Percentiles rank a stretch among this genome's conserved stretches.
phyloP scores from a whole-genome alignment of 2,329 filamentous ascomycete species.

The Ophiostoma pallidulum region DNA sequence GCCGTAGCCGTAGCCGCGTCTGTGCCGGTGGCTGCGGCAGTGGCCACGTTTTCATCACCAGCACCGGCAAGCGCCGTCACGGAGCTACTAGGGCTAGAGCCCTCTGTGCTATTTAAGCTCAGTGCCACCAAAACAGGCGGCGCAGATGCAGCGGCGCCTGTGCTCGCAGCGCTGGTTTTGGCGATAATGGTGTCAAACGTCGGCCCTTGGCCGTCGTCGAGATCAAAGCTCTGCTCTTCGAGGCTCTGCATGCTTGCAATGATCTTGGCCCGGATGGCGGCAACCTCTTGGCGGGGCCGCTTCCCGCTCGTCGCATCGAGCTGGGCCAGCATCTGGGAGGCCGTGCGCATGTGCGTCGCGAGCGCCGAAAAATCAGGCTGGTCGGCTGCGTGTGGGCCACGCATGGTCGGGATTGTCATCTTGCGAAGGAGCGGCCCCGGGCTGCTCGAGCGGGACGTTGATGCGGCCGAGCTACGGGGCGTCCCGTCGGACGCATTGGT shows the following conservation, averaged over 20 bases:
- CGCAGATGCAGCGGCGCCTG: slow-evolving; percentile 23
- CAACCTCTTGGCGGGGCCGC: slow-evolving; percentile 69
- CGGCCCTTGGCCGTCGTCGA: slow-evolving; percentile 60
- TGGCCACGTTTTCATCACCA: slow-evolving; percentile 1
- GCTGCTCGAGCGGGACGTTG: slow-evolving; percentile 58
- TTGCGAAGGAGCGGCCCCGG: slow-evolving; percentile 45
- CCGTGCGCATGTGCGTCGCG: slow-evolving; percentile 79
- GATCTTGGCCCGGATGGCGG: slow-evolving; percentile 74
- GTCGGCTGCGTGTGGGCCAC: slow-evolving; percentile 45
- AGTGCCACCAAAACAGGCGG: background rate
- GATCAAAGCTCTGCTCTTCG: slow-evolving; percentile 75
- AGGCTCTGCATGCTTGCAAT: slow-evolving; percentile 85
- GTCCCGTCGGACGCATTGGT: slow-evolving; percentile 60
- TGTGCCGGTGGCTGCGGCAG: background rate
- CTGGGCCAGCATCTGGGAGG: slow-evolving; percentile 79
- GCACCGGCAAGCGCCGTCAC: background rate
- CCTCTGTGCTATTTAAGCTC: background rate
- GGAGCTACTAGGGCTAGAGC: background rate
- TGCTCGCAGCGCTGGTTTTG: slow-evolving; percentile 48
- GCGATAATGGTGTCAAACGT: slow-evolving; percentile 79
- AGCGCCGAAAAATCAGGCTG: slow-evolving; percentile 75
- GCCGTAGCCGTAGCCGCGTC: slow-evolving; percentile 15
- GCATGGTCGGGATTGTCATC: slow-evolving; percentile 48
- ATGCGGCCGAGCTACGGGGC: slow-evolving; percentile 57
- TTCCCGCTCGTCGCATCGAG: slow-evolving; percentile 73